phyloP scores from a whole-genome alignment of 2,329 filamentous ascomycete genomes.

The Fusarium sp. region DNA sequence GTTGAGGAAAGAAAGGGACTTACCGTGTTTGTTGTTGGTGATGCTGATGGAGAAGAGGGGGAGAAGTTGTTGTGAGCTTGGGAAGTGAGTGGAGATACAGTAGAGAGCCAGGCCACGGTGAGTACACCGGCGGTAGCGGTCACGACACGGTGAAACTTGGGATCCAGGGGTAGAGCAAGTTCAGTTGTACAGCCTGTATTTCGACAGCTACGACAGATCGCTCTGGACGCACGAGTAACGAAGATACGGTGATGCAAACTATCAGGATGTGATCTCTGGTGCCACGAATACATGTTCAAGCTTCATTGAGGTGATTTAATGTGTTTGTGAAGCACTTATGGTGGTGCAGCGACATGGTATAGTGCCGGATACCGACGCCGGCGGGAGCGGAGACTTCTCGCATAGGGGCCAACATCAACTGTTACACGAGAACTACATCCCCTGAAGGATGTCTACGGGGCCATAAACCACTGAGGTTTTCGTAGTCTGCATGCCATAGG shows the following conservation, averaged over 20 bases:
- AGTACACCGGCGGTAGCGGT: not conserved
- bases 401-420: not conserved
- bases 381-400: constrained; percentile 2
- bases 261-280: not conserved
- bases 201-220: not conserved
- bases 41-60: not conserved
- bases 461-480: not conserved
- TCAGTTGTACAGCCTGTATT: not conserved
- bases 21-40: not conserved
- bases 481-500: not conserved
- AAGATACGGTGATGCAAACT: not conserved
- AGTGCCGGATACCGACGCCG: not conserved
- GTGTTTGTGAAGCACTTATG: not conserved
- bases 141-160: not conserved
- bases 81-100: not conserved
- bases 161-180: not conserved
- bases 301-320: not conserved
- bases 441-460: not conserved
- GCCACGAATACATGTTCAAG: too few relatives aligned
- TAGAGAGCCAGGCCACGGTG: not conserved
- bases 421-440: not conserved
- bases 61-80: not conserved
- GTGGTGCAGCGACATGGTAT: not conserved
- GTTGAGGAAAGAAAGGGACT: not conserved
- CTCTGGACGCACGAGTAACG: not conserved